These are phyloP conservation scores for Mortierella hygrophila DNA, from an alignment of 192 early-diverging fungal genomes.

Conservation along the genomic window DNA sequence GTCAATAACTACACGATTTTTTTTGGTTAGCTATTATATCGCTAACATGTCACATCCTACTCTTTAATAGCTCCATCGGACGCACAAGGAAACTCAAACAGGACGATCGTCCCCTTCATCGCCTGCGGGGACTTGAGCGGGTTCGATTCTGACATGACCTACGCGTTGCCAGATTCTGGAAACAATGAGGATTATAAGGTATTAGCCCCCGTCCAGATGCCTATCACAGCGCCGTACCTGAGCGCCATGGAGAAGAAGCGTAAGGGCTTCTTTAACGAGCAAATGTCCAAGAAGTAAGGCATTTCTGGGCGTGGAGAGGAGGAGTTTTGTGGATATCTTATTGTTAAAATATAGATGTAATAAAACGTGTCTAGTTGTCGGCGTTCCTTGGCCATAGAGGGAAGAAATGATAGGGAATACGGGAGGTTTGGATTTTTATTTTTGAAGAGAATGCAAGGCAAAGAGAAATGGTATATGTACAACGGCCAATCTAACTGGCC, in stretches of 20 bases:
- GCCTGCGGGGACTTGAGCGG: slow-evolving; percentile 89
- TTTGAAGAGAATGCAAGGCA: not conserved
- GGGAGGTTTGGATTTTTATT: not conserved
- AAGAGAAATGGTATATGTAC: not conserved
- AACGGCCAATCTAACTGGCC: not conserved
- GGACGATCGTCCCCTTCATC: slow-evolving; percentile 89
- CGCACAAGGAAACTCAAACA: slow-evolving; percentile 76
- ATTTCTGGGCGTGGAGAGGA: too few relatives aligned
- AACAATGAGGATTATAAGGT: slow-evolving; percentile 37
- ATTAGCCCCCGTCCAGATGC: slow-evolving; percentile 84
- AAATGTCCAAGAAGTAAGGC: slow-evolving; percentile 50
- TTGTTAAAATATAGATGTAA: too few relatives aligned
- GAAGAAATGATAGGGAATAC: not conserved
- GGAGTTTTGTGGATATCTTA: too few relatives aligned
- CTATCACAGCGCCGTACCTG: slow-evolving; percentile 92
- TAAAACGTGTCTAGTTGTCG: too few relatives aligned
- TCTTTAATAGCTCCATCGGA: slow-evolving; percentile 59
- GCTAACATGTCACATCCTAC: not conserved
- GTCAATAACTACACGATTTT: too few relatives aligned
- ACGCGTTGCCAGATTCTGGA: slow-evolving; percentile 69
- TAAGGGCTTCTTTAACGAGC: slow-evolving; percentile 79
- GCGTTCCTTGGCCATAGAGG: too few relatives aligned
- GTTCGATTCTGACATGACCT: slow-evolving; percentile 92
- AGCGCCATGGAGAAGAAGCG: slow-evolving; percentile 83
- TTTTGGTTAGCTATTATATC: too few relatives aligned